A percentile compares a stretch with the other conserved stretches of the same genome.
phyloP scores from a whole-genome alignment of 2,329 filamentous ascomycete genomes.

The Exophiala dermatitidis region DNA sequence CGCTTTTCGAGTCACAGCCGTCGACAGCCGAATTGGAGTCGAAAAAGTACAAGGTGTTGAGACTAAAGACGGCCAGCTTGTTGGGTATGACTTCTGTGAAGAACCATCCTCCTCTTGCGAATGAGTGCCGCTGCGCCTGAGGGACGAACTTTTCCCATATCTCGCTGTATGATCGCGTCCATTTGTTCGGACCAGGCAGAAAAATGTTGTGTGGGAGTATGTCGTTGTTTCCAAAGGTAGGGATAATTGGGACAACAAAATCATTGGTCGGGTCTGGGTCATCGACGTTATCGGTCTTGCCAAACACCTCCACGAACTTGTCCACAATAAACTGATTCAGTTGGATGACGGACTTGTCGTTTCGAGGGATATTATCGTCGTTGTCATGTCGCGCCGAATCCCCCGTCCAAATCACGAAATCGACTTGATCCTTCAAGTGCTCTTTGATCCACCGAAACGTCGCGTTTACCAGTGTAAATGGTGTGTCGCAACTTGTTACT shows the following conservation, averaged over 20 bases:
- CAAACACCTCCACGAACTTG: conserved; percentile 70
- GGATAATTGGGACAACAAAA: conserved; percentile 71
- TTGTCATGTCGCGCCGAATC: conserved; percentile 86
- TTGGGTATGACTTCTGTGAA: conserved; percentile 83
- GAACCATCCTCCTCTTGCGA: conserved; percentile 91
- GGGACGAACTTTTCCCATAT: conserved; percentile 87
- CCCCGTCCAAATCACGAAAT: conserved; percentile 90
- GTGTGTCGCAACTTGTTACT: conserved; percentile 82
- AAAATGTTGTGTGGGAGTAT: conserved; percentile 96
- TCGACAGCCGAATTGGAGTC: conserved; percentile 89
- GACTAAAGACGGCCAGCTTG: conserved; percentile 78
- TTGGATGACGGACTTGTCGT: conserved; percentile 63
- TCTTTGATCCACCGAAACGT: conserved; percentile 83
- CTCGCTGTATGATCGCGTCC: conserved; percentile 67
- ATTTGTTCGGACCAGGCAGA: conserved; percentile 72
- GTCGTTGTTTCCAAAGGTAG: conserved; percentile 94
- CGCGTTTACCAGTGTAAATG: conserved; percentile 70
- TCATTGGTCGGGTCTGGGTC: conserved; percentile 47
- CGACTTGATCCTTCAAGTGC: conserved; percentile 68
- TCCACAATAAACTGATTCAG: conserved; percentile 69
- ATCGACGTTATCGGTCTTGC: conserved; percentile 44
- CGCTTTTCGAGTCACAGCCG: conserved; percentile 68
- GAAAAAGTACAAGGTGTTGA: conserved; percentile 97
- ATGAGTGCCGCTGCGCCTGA: conserved; percentile 82
- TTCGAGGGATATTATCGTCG: conserved; percentile 72